Evolutionary conservation across 2,329 filamentous ascomycete species (phyloP).

Genomic region (Sclerotinia minor): DNA sequence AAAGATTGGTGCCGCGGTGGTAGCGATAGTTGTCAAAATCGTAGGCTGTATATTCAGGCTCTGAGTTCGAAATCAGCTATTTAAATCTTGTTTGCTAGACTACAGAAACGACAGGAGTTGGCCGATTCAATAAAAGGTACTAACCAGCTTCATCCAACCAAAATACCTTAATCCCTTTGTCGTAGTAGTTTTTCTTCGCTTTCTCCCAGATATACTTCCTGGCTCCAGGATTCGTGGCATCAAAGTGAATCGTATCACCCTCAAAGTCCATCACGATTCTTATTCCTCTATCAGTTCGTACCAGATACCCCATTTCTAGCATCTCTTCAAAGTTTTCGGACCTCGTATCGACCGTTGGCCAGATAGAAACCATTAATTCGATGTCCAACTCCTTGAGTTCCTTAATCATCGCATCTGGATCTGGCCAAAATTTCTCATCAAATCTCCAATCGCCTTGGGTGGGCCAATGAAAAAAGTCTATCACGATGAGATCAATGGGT

Average conservation of each 20-base stretch:
- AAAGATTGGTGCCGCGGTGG: constrained; percentile 53
- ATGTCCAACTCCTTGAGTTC: constrained; percentile 60
- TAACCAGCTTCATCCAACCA: constrained; percentile 64
- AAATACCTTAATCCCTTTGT: constrained; percentile 62
- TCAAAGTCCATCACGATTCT: constrained; percentile 59
- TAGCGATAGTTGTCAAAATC: constrained; percentile 69
- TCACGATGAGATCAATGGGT: constrained; percentile 64
- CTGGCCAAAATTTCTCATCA: constrained; percentile 63
- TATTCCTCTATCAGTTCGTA: constrained; percentile 60
- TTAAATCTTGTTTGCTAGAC: not conserved
- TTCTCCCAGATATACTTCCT: constrained; percentile 60
- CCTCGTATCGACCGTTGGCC: constrained; percentile 62
- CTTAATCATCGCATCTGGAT: constrained; percentile 63
- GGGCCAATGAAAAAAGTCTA: constrained; percentile 69
- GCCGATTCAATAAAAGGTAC: not conserved
- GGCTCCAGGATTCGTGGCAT: constrained; percentile 62
- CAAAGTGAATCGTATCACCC: constrained; percentile 60
- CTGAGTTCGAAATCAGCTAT: constrained; percentile 35
- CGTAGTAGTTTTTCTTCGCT: constrained; percentile 60
- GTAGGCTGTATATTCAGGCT: constrained; percentile 64
- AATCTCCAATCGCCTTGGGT: constrained; percentile 68
- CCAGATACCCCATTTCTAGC: constrained; percentile 59
- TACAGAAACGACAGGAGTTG: not conserved
- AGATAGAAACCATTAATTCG: constrained; percentile 69
- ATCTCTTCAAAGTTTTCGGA: constrained; percentile 63